phyloP scores from a whole-genome alignment of 2,329 filamentous ascomycete species.

The Aspergillus alliaceus region DNA sequence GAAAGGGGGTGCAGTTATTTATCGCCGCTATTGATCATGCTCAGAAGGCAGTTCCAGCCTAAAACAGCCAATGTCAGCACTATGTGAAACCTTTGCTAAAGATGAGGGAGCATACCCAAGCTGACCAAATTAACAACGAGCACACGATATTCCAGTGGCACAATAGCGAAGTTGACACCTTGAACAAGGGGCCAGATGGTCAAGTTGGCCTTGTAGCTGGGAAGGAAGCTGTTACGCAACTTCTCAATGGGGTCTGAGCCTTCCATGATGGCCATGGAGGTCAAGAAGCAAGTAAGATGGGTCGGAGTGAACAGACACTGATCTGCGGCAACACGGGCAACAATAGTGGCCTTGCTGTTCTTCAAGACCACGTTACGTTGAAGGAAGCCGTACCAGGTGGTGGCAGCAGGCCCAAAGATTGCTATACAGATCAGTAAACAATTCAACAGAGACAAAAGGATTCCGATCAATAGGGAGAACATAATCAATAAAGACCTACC shows the following conservation, averaged over 20 bases:
- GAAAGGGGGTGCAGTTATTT: constrained; percentile 18
- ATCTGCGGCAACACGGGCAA: constrained; percentile 76
- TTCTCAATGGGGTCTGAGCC: constrained; percentile 67
- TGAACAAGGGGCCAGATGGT: constrained; percentile 86
- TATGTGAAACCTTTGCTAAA: background rate
- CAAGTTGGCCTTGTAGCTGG: constrained; percentile 79
- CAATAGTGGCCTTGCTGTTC: constrained; percentile 66
- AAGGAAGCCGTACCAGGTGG: constrained; percentile 82
- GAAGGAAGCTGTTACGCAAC: constrained; percentile 67
- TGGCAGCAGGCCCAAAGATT: constrained; percentile 84
- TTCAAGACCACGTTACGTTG: constrained; percentile 67
- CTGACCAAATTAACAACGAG: constrained; percentile 83
- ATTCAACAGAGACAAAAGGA: background rate
- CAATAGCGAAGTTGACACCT: constrained; percentile 80
- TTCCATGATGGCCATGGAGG: constrained; percentile 81
- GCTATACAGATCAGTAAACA: constrained; percentile 33
- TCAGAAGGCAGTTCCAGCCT: constrained; percentile 62
- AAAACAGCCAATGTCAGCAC: constrained; percentile 13
- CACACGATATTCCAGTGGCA: constrained; percentile 80
- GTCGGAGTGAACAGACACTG: constrained; percentile 81
- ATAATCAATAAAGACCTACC: constrained; percentile 31
- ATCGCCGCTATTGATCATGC: constrained; percentile 54
- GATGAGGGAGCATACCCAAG: constrained; percentile 53
- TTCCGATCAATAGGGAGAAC: background rate
- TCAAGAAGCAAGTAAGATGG: constrained; percentile 79